Conservation (phyloP, 1,284 basidiomycete genomes). For the Inonotus hispidus region DNA sequence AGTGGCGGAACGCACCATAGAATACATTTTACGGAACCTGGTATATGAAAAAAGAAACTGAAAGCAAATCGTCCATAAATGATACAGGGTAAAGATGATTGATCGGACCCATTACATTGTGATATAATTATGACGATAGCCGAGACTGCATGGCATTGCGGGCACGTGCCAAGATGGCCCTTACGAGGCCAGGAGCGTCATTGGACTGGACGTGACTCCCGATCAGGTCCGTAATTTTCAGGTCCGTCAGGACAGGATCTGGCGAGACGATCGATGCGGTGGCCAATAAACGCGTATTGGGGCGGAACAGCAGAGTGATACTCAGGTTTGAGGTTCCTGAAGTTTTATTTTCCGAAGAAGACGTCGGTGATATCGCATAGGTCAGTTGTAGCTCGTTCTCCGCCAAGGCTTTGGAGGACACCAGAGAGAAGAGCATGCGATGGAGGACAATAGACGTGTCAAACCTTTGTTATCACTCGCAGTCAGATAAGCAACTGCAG, state of each 20-base stretch:
- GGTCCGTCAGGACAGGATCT: slow-evolving; percentile 35
- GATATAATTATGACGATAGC: background rate
- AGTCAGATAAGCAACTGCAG: background rate
- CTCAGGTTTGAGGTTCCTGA: slow-evolving; percentile 22
- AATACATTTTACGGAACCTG: background rate
- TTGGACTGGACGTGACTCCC: slow-evolving; percentile 60
- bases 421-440: slow-evolving; percentile 53
- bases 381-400: slow-evolving; percentile 72
- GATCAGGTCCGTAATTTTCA: slow-evolving; percentile 56
- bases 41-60: background rate
- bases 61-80: background rate
- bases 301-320: slow-evolving; percentile 58
- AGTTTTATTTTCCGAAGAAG: background rate
- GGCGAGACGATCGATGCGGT: slow-evolving; percentile 50
- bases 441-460: slow-evolving; percentile 62
- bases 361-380: slow-evolving; percentile 33
- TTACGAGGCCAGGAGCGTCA: slow-evolving; percentile 66
- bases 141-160: slow-evolving; percentile 28
- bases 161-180: slow-evolving; percentile 51
- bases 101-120: no score
- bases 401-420: slow-evolving; percentile 52
- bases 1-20: background rate
- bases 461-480: slow-evolving; percentile 45
- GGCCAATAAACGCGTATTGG: slow-evolving; percentile 58
- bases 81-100: background rate